These are phyloP conservation scores for Colletotrichum tanaceti DNA, from an alignment of 2,329 filamentous ascomycete genomes.

Conservation along the genomic window DNA sequence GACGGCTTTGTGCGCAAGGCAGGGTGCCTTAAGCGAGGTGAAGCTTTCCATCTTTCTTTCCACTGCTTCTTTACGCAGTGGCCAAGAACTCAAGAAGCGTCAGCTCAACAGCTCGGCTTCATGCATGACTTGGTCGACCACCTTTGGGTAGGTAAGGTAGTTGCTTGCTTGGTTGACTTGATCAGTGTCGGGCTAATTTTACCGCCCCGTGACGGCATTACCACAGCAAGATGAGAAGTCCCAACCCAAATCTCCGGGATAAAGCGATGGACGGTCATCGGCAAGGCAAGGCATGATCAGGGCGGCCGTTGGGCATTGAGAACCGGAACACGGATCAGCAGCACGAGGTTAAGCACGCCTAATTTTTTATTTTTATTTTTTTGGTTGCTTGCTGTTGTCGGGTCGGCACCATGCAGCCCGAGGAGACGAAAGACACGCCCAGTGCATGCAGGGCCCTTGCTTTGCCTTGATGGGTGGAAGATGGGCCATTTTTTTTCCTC, in stretches of 20 bases:
- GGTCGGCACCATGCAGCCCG: slow-evolving; percentile 33
- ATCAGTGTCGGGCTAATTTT: slow-evolving; percentile 12
- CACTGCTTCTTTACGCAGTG: neutral
- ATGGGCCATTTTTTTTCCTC: neutral
- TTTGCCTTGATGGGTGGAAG: slow-evolving; percentile 21
- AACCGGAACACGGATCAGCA: slow-evolving; percentile 20
- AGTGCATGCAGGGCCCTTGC: slow-evolving; percentile 33
- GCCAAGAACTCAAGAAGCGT: neutral
- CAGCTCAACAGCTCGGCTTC: neutral
- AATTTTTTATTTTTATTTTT: too few relatives aligned
- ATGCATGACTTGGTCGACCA: slow-evolving; percentile 2
- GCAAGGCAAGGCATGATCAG: slow-evolving; percentile 37
- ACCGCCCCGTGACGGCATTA: slow-evolving; percentile 28
- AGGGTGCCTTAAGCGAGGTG: slow-evolving; percentile 13
- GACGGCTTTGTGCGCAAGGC: slow-evolving; percentile 14
- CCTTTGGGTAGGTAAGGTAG: neutral
- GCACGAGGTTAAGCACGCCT: neutral
- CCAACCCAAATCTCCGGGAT: slow-evolving; percentile 35
- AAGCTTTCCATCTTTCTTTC: slow-evolving; percentile 18
- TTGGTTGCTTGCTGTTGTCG: slow-evolving; percentile 19
- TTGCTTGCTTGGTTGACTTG: slow-evolving; percentile 10
- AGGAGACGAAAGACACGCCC: slow-evolving; percentile 10
- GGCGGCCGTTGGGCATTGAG: slow-evolving; percentile 27
- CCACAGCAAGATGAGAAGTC: slow-evolving; percentile 14
- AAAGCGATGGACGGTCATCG: slow-evolving; percentile 31